Conservation (phyloP, 106 monocot genomes). For the Dendrobium catenatum region DNA sequence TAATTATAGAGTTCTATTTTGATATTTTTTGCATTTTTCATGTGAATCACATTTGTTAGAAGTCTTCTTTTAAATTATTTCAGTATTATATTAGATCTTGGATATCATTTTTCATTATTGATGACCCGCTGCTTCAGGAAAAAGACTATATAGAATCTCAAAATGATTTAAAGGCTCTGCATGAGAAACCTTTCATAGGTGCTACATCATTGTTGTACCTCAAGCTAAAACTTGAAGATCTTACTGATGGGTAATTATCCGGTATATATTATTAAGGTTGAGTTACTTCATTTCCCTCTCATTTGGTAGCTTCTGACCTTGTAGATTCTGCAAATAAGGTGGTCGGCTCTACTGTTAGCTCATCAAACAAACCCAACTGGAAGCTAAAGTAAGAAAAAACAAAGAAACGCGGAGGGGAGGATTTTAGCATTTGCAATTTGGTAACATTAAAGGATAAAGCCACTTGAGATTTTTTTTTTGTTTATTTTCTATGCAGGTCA, state of each 20-base stretch:
- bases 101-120: neutral
- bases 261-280: neutral
- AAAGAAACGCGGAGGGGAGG: neutral
- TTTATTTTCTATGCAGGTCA: constrained; percentile 35
- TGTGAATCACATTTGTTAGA: neutral
- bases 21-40: neutral
- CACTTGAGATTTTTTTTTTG: neutral
- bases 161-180: constrained; percentile 27
- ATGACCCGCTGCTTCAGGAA: neutral
- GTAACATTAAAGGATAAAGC: neutral
- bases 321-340: constrained; percentile 20
- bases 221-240: neutral
- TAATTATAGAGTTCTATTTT: neutral
- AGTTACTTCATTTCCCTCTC: neutral
- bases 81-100: neutral
- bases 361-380: constrained; percentile 37
- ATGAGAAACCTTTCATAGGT: constrained; percentile 17
- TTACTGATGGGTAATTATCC: neutral
- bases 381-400: constrained; percentile 40
- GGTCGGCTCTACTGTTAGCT: constrained; percentile 13
- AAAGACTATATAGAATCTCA: constrained; percentile 12
- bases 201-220: constrained; percentile 7
- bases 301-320: neutral
- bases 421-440: constrained; percentile 1
- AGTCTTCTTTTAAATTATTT: neutral